phyloP scores from a whole-genome alignment of 2,329 filamentous ascomycete genomes.

The Xylaria sp. region DNA sequence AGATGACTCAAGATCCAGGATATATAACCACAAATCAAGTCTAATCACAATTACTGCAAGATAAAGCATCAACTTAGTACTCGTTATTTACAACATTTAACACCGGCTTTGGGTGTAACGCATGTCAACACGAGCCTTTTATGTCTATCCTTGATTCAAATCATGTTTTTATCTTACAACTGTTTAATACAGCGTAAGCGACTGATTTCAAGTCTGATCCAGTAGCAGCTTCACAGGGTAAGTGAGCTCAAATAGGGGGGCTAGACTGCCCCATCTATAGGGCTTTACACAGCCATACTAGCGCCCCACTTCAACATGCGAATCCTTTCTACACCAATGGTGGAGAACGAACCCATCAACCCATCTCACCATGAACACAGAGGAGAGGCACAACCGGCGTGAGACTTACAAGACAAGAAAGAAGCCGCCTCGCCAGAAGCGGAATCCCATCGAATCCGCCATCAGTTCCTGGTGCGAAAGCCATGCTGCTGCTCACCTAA shows the following conservation, averaged over 20 bases:
- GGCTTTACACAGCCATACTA: neutral
- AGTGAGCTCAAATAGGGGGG: slow-evolving; percentile 25
- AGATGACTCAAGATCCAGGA: no score
- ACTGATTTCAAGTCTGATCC: no score
- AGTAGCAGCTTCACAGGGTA: slow-evolving; percentile 10
- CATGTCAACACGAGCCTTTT: no score
- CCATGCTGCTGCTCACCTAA: slow-evolving; percentile 26
- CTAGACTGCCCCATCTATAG: neutral
- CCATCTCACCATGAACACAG: slow-evolving; percentile 21
- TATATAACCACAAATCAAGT: no score
- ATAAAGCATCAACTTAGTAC: no score
- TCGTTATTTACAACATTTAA: no score
- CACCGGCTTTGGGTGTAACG: no score
- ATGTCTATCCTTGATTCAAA: no score
- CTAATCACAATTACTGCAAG: no score
- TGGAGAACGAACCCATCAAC: neutral
- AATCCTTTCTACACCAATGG: slow-evolving; percentile 3
- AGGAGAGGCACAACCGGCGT: neutral
- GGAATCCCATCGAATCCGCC: slow-evolving; percentile 39
- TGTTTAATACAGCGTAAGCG: no score
- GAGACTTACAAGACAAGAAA: neutral
- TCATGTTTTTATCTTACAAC: no score
- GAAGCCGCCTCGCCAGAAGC: slow-evolving; percentile 21
- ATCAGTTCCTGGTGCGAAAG: slow-evolving; percentile 25
- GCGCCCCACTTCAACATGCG: slow-evolving; percentile 17